Conservation (phyloP, 148 eudicot species). For the Heliamphora exappendiculata region DNA sequence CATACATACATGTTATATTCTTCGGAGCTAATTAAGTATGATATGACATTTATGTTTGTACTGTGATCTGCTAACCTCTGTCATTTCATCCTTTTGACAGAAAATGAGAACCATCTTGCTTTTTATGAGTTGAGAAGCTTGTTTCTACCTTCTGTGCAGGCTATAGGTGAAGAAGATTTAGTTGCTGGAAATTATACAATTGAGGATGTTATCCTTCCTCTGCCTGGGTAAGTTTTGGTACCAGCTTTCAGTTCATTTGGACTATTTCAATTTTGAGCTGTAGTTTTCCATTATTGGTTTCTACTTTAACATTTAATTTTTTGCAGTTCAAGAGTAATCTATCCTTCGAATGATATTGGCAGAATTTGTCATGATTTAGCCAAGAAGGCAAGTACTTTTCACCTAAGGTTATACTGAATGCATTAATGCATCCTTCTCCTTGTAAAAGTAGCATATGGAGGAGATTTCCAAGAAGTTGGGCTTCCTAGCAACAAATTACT, state of each 20-base stretch:
- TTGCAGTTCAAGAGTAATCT: conserved; percentile 71
- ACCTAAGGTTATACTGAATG: not conserved
- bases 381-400: conserved; percentile 44
- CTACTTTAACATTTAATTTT: conserved; percentile 1
- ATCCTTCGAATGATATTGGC: conserved; percentile 66
- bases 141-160: conserved; percentile 34
- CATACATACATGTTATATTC: not conserved
- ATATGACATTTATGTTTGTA: not conserved
- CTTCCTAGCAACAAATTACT: not conserved
- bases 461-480: not conserved
- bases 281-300: conserved; percentile 11
- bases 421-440: not conserved
- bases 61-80: not conserved
- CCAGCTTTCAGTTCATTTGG: conserved; percentile 1
- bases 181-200: conserved; percentile 51
- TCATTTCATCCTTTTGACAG: not conserved
- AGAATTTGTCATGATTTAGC: conserved; percentile 73
- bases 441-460: not conserved
- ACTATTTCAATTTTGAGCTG: conserved; percentile 4
- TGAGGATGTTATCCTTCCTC: conserved; percentile 81
- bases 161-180: conserved; percentile 62
- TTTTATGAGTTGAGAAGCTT: not conserved
- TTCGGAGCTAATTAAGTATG: not conserved
- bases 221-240: conserved; percentile 62
- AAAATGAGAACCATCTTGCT: not conserved